Base-by-base conservation (phyloP, 768 basidiomycete species). In the Naganishia onofrii region DNA sequence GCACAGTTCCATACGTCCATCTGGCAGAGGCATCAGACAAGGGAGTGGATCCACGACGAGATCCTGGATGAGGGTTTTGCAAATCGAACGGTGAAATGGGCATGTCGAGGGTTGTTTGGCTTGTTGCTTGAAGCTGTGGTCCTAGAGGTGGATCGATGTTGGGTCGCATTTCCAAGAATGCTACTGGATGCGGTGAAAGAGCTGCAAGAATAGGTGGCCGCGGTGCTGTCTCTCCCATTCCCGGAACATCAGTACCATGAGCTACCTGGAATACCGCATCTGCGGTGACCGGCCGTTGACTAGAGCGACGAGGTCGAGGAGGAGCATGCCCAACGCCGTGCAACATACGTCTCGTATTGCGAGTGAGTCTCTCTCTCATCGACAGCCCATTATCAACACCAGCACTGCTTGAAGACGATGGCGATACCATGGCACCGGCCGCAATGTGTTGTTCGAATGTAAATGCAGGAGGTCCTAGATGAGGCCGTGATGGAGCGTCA, bases 221-320 rank as follows among this genome's bases (percentile, higher is more conserved):
- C 19, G 57, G 57, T 42, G 38, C 10, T 4, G 17, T 2, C 21
- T 63, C 36, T 12, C 26, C 19, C 9, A 10, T 44, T 23, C 26
- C 32, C 2, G n/a, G 42, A 42, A 42, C n/a, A 15, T 12, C 15
- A 34, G 21, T 8, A 28, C 10, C n/a, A 9, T 38, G 28, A 1
- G 10, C 19, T 26, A 2, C 26, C 26, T 63, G 60, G 4, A 63
- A 26, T 2, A 46, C 26, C 10, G 60, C 38, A 21, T 63, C 38
- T 34, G 60, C 60, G 10, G 60, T 63, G 12, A 26, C 38, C 19
- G 60, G 60, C 46, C 60, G 46, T 12, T 63, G 29, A 17, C 38
- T 26, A n/a, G 60, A 63, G 1, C 60, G 60, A 26, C 19, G 38
- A 28, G 60, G 60, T n/a, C 38, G 60, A 63, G 38, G 42, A 63